Evolutionary conservation across 2,329 filamentous ascomycete species (phyloP), one percentile per base, ranked within the genome.

Genomic region (Ascochyta clinopodiicola): DNA sequence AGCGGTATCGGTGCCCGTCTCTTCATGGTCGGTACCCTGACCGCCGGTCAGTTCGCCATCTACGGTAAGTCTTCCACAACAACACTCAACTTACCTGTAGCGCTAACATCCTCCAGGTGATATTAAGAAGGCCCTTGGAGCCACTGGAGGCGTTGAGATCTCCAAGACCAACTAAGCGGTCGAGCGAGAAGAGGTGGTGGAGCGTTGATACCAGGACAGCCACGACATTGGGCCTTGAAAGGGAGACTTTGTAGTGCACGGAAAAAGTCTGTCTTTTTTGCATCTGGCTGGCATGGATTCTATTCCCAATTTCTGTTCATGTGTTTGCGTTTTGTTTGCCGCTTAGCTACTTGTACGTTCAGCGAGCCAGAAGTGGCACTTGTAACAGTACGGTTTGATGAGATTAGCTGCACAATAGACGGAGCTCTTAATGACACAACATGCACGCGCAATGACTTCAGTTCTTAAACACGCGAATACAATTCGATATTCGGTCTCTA

Each of bases 1-100:
- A 81, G 84, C 72, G 91, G 91, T 86, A 89, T 96, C 68, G 89
- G 89, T 78, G 89, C 91, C 71, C 88, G 88, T 84, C 79, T 90
- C 48, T 87, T 89, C 82, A 88, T 89, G 85, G 70, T 73, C 21
- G 70, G 89, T 78, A 89, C 87, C 66, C 79, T 92, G 68, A 75
- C 73, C 40, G 72, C 72, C 40, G 72, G 72, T 64, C 91, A 95
- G 81, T 95, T 95, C 79, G 90, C 90, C 73, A 96, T 96, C 78
- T 96, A 96, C 75, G 91, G 89, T 50, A 59, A 66, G 56, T 52
- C 35, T 27, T 25, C 35, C 6, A 15, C 21, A 24, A 32, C 22
- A 31, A 6, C n/a, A 19, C 7, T 9, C 31, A 13, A 37, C 34
- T 25, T n/a, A 44, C 44, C 38, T 51, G 36, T n/a, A 48, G 22